Percentiles rank a stretch among this genome's conserved stretches.
Conservation (phyloP, 345 rosid species). For the Gossypium herbaceum region DNA sequence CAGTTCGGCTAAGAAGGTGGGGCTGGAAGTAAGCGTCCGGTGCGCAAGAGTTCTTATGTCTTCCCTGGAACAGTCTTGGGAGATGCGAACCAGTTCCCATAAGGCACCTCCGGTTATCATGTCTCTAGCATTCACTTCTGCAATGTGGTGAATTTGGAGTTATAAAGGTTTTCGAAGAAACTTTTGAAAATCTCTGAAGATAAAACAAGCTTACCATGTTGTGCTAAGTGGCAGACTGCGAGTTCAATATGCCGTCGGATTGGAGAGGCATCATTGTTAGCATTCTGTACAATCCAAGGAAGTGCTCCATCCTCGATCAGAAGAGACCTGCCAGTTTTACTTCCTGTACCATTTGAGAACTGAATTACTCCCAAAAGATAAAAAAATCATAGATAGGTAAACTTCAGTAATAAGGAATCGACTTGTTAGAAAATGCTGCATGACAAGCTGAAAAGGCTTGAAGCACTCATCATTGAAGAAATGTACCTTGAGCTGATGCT, state of each 20-base stretch:
- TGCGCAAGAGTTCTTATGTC: constrained; percentile 81
- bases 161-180: constrained; percentile 9
- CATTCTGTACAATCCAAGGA: constrained; percentile 91
- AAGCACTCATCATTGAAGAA: neutral
- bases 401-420: neutral
- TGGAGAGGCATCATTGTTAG: constrained; percentile 73
- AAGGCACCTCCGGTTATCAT: constrained; percentile 90
- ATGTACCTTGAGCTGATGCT: constrained; percentile 81
- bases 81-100: constrained; percentile 84
- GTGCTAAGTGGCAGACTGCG: constrained; percentile 95
- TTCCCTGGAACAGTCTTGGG: constrained; percentile 84
- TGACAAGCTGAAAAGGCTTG: neutral
- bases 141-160: constrained; percentile 9
- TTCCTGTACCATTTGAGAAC: constrained; percentile 45
- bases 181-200: neutral
- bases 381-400: neutral
- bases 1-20: constrained; percentile 62
- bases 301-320: constrained; percentile 92
- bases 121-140: constrained; percentile 90
- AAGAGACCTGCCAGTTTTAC: constrained; percentile 72
- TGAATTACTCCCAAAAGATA: neutral
- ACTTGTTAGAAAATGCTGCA: neutral
- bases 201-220: constrained; percentile 56
- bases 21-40: constrained; percentile 67
- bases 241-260: constrained; percentile 85